Evolutionary conservation across 1,284 basidiomycete species (phyloP).

Genomic region (Leccinum laetum): DNA sequence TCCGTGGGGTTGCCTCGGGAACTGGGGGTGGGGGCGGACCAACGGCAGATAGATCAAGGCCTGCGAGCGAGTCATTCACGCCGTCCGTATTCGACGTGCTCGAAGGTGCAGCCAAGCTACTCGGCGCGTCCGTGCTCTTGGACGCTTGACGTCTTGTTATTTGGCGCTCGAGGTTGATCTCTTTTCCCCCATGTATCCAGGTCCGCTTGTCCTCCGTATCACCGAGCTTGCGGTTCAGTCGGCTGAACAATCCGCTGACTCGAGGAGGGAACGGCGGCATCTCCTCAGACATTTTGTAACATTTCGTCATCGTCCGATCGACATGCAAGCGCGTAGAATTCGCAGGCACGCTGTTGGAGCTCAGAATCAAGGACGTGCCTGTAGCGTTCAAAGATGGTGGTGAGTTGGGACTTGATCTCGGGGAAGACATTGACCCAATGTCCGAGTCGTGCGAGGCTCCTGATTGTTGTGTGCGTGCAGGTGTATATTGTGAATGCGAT

Average conservation of each 20-base stretch:
- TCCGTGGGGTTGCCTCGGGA: constrained; percentile 41
- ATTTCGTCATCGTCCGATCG: constrained; percentile 89
- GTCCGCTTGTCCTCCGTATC: constrained; percentile 93
- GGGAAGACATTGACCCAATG: constrained; percentile 93
- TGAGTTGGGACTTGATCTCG: constrained; percentile 92
- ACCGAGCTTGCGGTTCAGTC: constrained; percentile 86
- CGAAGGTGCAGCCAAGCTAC: constrained; percentile 27
- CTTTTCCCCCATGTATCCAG: constrained; percentile 95
- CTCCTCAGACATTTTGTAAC: constrained; percentile 94
- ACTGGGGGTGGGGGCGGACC: constrained; percentile 14
- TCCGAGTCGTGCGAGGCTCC: constrained; percentile 12
- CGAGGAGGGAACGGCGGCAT: constrained; percentile 99
- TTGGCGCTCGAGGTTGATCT: constrained; percentile 82
- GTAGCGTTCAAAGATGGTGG: constrained; percentile 98
- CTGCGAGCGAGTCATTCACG: constrained; percentile 78
- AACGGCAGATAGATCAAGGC: constrained; percentile 46
- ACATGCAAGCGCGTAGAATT: constrained; percentile 86
- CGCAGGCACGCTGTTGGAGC: constrained; percentile 97
- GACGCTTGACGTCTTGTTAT: constrained; percentile 44
- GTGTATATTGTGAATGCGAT: constrained; percentile 18
- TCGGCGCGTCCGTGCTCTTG: constrained; percentile 31
- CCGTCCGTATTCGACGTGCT: constrained; percentile 41
- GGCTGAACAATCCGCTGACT: constrained; percentile 84
- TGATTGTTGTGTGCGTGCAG: neutral
- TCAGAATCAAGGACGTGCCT: constrained; percentile 98